A percentile compares a stretch with the other conserved stretches of the same genome.
Conservation (phyloP, 2,329 filamentous ascomycete species). For the Aspergillus arachidicola region DNA sequence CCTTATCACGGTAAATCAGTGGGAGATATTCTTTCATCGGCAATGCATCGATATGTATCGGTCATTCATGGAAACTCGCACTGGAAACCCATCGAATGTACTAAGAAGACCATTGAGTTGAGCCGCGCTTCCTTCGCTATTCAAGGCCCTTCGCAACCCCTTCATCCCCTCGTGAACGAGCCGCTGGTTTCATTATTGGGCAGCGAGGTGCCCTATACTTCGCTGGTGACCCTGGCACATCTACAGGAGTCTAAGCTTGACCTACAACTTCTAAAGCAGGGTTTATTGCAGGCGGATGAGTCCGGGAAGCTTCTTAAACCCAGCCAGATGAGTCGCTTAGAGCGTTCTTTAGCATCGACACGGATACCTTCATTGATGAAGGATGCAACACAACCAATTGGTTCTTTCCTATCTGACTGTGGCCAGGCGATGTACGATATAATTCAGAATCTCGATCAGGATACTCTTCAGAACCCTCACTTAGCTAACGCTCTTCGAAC, state of each 20-base stretch:
- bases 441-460: conserved; percentile 33
- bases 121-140: conserved; percentile 30
- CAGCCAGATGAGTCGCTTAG: conserved; percentile 45
- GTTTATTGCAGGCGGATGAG: conserved; percentile 34
- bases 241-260: conserved; percentile 43
- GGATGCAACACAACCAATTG: conserved; percentile 44
- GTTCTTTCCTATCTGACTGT: conserved; percentile 41
- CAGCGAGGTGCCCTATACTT: conserved; percentile 23
- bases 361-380: conserved; percentile 45
- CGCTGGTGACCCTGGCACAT: conserved; percentile 33
- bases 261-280: conserved; percentile 37
- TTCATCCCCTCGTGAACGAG: conserved; percentile 46
- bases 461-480: conserved; percentile 27
- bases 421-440: conserved; percentile 39
- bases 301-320: conserved; percentile 40
- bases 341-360: conserved; percentile 44
- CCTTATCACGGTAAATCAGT: conserved; percentile 17
- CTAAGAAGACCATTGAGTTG: conserved; percentile 26
- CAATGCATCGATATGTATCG: conserved; percentile 35
- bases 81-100: conserved; percentile 31
- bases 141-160: conserved; percentile 32
- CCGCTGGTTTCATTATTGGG: conserved; percentile 34
- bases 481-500: conserved; percentile 31
- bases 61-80: conserved; percentile 33
- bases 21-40: conserved; percentile 19